Conservation (phyloP, 108 stramenopile species). For the Nitzschia palea region DNA sequence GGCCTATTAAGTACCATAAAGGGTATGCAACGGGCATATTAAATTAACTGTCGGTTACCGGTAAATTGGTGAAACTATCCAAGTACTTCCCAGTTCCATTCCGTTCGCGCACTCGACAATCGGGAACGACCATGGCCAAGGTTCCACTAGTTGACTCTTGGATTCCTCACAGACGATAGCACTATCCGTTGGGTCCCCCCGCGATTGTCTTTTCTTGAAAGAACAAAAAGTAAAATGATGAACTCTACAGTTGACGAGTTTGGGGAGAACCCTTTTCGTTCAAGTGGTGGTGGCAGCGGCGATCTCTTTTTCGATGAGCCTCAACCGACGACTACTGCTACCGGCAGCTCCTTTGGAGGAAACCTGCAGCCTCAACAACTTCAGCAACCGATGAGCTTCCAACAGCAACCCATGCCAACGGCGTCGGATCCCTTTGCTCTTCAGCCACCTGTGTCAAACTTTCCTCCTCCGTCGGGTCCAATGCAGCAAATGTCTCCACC, state of each 20-base stretch:
- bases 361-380: not conserved
- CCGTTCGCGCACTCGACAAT: too few relatives aligned
- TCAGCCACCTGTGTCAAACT: conserved; percentile 1
- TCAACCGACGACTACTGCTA: not conserved
- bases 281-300: conserved; percentile 2
- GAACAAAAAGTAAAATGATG: conserved; percentile 43
- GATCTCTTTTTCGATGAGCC: conserved; percentile 11
- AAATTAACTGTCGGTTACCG: too few relatives aligned
- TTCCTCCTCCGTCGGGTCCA: conserved; percentile 14
- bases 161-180: too few relatives aligned
- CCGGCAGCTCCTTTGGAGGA: not conserved
- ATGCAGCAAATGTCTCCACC: conserved; percentile 11
- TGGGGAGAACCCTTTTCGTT: conserved; percentile 39
- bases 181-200: too few relatives aligned
- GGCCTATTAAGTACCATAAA: too few relatives aligned
- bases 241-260: conserved; percentile 40
- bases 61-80: too few relatives aligned
- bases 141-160: too few relatives aligned
- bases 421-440: conserved; percentile 16
- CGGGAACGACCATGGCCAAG: too few relatives aligned
- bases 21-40: too few relatives aligned
- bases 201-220: too few relatives aligned
- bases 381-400: conserved; percentile 8
- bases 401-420: not conserved
- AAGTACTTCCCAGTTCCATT: too few relatives aligned